These are phyloP conservation scores for Neurospora tetrasperma DNA, from an alignment of 495 filamentous ascomycete genomes.

Conservation along the genomic window DNA sequence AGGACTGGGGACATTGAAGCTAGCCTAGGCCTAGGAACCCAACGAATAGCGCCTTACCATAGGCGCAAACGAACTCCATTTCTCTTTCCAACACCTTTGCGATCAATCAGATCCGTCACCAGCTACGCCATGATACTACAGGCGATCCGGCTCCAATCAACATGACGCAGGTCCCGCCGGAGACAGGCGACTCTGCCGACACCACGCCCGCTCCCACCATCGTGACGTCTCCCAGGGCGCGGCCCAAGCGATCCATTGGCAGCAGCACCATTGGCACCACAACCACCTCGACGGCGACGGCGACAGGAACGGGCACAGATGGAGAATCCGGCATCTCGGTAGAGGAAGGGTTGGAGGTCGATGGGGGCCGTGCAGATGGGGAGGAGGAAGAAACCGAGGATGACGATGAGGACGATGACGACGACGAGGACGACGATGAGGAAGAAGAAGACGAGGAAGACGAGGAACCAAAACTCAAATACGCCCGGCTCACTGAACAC, in stretches of 20 bases:
- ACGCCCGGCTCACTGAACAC: slow-evolving; percentile 71
- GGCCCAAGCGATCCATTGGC: neutral
- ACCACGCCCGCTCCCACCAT: neutral
- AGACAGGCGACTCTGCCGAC: slow-evolving; percentile 23
- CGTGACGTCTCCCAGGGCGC: neutral
- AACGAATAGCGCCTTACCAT: neutral
- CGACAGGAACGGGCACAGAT: neutral
- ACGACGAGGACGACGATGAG: slow-evolving; percentile 26
- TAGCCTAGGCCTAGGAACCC: neutral
- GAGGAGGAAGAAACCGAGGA: slow-evolving; percentile 18
- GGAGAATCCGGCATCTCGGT: slow-evolving; percentile 1
- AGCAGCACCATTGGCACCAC: neutral
- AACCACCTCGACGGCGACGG: neutral
- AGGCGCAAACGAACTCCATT: neutral
- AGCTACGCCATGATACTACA: slow-evolving; percentile 19
- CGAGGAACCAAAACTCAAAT: slow-evolving; percentile 93
- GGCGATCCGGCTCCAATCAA: slow-evolving; percentile 15
- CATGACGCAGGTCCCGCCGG: slow-evolving; percentile 38
- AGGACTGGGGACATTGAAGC: neutral
- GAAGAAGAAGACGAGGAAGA: slow-evolving; percentile 67
- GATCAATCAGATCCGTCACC: neutral
- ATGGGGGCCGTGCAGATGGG: neutral
- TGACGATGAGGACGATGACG: slow-evolving; percentile 38
- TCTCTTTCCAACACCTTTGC: neutral
- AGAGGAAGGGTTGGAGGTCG: slow-evolving; percentile 6